A percentile compares a stretch with the other conserved stretches of the same genome.
phyloP scores from a whole-genome alignment of 176 grass and related monocot species.

The Carex cristatella region DNA sequence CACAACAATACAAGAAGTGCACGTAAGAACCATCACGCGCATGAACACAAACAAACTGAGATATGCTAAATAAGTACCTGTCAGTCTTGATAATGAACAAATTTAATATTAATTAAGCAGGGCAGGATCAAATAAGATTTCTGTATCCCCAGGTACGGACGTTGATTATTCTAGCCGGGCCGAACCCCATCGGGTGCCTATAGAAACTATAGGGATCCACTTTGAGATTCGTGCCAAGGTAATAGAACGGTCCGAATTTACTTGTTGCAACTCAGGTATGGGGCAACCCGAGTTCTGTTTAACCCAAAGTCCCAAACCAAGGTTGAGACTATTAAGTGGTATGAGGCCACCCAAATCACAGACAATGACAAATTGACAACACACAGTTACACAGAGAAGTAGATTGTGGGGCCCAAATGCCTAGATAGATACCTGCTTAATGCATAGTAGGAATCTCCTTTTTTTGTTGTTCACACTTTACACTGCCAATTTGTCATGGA shows the following conservation, averaged over 20 bases:
- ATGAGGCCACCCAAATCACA: background rate
- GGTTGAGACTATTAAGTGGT: background rate
- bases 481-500: background rate
- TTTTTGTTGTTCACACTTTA: slow-evolving; percentile 8
- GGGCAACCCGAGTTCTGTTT: no score
- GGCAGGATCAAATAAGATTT: background rate
- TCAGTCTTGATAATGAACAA: background rate
- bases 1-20: slow-evolving; percentile 7
- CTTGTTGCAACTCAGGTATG: no score
- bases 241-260: no score
- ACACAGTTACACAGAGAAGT: background rate
- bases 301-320: background rate
- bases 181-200: no score
- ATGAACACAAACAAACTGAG: background rate
- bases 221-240: no score
- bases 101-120: background rate
- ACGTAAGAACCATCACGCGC: background rate
- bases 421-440: background rate
- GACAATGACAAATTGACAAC: background rate
- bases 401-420: background rate
- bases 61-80: background rate
- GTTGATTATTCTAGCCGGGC: no score
- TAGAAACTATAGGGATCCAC: no score
- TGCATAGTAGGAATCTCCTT: slow-evolving; percentile 10
- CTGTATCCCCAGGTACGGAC: no score